These are phyloP conservation scores for Bryum argenteum DNA, from an alignment of 225 moss, liverwort and hornwort genomes.

Conservation along the genomic window DNA sequence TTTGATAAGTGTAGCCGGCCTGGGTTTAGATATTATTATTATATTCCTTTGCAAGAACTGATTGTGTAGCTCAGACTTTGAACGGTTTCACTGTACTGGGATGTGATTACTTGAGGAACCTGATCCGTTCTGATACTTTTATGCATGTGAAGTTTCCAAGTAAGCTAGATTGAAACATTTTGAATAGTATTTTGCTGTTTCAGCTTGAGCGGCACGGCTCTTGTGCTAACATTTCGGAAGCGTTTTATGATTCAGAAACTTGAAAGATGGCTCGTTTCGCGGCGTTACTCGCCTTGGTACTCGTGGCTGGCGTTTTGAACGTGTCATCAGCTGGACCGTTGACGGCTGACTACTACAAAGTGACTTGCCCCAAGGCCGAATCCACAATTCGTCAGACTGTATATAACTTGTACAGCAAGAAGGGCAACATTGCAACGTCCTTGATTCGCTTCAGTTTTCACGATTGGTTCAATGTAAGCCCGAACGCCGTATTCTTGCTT, in stretches of 20 bases:
- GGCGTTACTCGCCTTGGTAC: not conserved
- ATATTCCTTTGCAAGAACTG: not conserved
- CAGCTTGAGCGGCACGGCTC: not conserved
- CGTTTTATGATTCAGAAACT: not conserved
- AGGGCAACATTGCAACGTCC: constrained; percentile 56
- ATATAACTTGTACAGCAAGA: constrained; percentile 47
- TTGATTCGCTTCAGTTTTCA: constrained; percentile 52
- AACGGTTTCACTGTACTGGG: not conserved
- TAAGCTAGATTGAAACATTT: not conserved
- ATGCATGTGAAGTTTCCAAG: not conserved
- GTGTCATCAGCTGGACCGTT: constrained; percentile 28
- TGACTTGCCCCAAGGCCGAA: constrained; percentile 38
- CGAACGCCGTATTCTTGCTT: too few species aligned
- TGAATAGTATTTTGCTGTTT: not conserved
- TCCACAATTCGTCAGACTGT: constrained; percentile 41
- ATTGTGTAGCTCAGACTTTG: too few species aligned
- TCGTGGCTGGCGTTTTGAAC: constrained; percentile 17
- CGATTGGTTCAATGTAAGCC: constrained; percentile 52
- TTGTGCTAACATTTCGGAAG: not conserved
- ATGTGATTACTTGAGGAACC: not conserved
- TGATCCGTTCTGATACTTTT: not conserved
- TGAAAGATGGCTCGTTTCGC: constrained; percentile 29
- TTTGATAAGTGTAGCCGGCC: not conserved
- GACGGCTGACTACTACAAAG: constrained; percentile 18
- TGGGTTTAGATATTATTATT: not conserved